These are phyloP conservation scores for Mediolabrus comicus DNA, from an alignment of 108 stramenopile species.

Conservation along the genomic window DNA sequence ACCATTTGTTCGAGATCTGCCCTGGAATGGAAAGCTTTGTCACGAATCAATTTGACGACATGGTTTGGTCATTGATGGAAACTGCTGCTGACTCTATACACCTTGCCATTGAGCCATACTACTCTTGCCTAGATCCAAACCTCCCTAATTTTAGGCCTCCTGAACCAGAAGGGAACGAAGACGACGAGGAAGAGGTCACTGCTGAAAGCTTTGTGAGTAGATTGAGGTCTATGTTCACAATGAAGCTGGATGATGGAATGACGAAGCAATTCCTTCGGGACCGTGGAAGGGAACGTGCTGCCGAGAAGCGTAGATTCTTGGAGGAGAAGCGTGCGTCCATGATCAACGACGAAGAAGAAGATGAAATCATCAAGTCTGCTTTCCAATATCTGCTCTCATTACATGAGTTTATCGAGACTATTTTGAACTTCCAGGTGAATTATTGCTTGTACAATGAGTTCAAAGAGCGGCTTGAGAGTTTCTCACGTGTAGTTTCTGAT, in stretches of 20 bases:
- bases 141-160: constrained; percentile 53
- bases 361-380: constrained; percentile 50
- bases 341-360: constrained; percentile 64
- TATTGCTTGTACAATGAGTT: constrained; percentile 64
- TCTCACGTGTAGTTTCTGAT: constrained; percentile 31
- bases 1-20: constrained; percentile 41
- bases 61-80: constrained; percentile 62
- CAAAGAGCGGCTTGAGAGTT: constrained; percentile 40
- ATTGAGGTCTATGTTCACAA: neutral
- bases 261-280: constrained; percentile 41
- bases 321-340: constrained; percentile 60
- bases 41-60: constrained; percentile 50
- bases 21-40: constrained; percentile 49
- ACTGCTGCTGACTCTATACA: constrained; percentile 52
- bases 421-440: constrained; percentile 61
- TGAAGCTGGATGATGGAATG: constrained; percentile 10
- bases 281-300: constrained; percentile 31
- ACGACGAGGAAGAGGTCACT: constrained; percentile 16
- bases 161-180: constrained; percentile 4
- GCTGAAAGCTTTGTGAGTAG: constrained; percentile 1
- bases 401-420: constrained; percentile 47
- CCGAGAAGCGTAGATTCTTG: constrained; percentile 52
- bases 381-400: constrained; percentile 64
- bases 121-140: constrained; percentile 56
- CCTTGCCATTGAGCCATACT: constrained; percentile 60